Evolutionary conservation across 2,329 filamentous ascomycete species (phyloP), one percentile per base, ranked within the genome.

Genomic region (Periglandula ipomoeae): DNA sequence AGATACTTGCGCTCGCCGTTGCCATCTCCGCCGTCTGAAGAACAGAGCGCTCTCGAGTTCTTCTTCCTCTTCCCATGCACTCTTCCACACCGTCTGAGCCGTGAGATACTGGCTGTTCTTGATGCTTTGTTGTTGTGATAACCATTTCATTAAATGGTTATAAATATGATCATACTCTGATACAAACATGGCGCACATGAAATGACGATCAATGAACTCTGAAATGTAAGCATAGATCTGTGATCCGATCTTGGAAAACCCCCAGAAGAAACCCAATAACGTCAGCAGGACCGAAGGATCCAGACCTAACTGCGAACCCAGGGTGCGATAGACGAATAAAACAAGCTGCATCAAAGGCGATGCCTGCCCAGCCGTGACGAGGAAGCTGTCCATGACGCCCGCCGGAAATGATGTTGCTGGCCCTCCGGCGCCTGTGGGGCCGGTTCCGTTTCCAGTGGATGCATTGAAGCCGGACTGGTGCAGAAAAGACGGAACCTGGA

Each of bases 121-220:
- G 51, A 78, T 71, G 20, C 65, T 68, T 9, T 74, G 72, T 57
- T 81, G 74, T 37, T 70, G 60, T 0, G 75, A 73, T 7, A 82
- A 69, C 68, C 75, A 84, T 46, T 74, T 71, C 68, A 82, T 79
- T 44, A 84, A 56, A 46, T 82, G 75, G 3, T 59, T 46, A 56
- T 81, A 81, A 24, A 82, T 79, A 47, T 77, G 72, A 56, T 84
- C 80, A 39, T 69, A 70, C 51, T 73, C 74, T 50, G 65, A 70
- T 43, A 84, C 68, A 45, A 72, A 71, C 48, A 84, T 69, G 52
- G 68, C 70, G 46, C 73, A 70, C 61, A 72, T 76, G 48, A 79
- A 67, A 53, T 78, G 67, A 6, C 62, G 59, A n/a, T 63, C 62
- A 24, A 77, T 52, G 15, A 75, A 48, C 10, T 56, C 52, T 41